Evolutionary conservation across 768 basidiomycete genomes (phyloP).

Genomic region (Calocybe indica): DNA sequence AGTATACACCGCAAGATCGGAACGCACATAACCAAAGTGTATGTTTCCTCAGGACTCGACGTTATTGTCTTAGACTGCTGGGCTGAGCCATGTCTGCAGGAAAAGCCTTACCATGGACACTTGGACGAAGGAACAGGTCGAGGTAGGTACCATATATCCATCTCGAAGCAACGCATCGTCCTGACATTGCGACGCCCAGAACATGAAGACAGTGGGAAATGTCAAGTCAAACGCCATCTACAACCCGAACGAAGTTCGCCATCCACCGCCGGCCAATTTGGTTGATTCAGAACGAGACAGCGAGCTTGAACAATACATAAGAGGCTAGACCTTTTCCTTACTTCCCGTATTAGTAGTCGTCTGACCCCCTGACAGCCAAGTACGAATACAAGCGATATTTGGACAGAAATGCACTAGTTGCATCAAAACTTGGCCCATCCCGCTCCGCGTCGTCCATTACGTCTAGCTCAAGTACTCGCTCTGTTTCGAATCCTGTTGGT

Average conservation of each 20-base stretch:
- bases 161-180: constrained; percentile 5
- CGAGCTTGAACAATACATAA: constrained; percentile 88
- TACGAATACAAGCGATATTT: constrained; percentile 75
- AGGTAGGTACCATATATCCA: constrained; percentile 41
- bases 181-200: constrained; percentile 30
- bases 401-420: constrained; percentile 35
- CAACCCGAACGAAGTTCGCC: constrained; percentile 76
- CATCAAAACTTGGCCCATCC: constrained; percentile 41
- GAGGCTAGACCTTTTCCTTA: constrained; percentile 44
- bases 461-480: constrained; percentile 10
- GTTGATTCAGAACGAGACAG: constrained; percentile 79
- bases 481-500: constrained; percentile 17
- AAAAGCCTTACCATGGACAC: constrained; percentile 87
- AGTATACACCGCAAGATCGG: constrained; percentile 93
- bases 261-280: constrained; percentile 80
- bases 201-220: constrained; percentile 81
- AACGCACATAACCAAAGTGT: constrained; percentile 93
- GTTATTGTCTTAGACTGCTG: background rate
- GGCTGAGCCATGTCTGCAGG: constrained; percentile 29
- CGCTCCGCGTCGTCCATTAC: constrained; percentile 27
- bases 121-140: constrained; percentile 86
- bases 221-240: constrained; percentile 70
- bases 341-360: background rate
- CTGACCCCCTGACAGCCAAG: constrained; percentile 45
- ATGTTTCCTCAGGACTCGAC: constrained; percentile 20